Percentiles rank a stretch among this genome's conserved stretches.
These are phyloP conservation scores for Laburnicola sp. DNA, from an alignment of 2,329 filamentous ascomycete species.

Conservation along the genomic window DNA sequence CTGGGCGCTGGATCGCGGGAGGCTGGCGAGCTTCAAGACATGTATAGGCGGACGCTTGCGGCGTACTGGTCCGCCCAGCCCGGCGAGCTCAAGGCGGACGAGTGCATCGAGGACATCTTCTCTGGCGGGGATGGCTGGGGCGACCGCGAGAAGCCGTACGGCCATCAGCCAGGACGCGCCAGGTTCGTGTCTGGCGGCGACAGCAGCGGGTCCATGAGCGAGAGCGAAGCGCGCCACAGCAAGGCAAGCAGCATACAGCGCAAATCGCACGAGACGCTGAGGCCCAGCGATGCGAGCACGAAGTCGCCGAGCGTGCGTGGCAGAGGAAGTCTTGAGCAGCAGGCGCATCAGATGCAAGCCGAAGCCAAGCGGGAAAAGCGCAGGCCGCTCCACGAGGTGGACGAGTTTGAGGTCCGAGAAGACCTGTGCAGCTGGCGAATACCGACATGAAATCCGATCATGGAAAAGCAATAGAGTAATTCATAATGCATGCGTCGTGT, in stretches of 20 bases:
- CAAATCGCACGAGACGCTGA: slow-evolving; percentile 43
- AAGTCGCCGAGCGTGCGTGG: slow-evolving; percentile 35
- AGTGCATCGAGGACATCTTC: slow-evolving; percentile 95
- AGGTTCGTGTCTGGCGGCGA: slow-evolving; percentile 32
- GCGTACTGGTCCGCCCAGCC: slow-evolving; percentile 83
- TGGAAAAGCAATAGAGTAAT: neutral
- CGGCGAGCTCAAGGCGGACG: slow-evolving; percentile 81
- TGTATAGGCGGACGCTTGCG: slow-evolving; percentile 85
- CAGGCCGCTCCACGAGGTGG: slow-evolving; percentile 48
- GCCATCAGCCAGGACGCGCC: slow-evolving; percentile 24
- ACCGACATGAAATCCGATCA: slow-evolving; percentile 12
- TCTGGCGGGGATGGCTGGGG: slow-evolving; percentile 82
- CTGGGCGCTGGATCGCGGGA: slow-evolving; percentile 73
- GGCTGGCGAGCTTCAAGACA: slow-evolving; percentile 82
- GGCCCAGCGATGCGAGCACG: slow-evolving; percentile 29
- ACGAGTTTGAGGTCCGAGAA: slow-evolving; percentile 54
- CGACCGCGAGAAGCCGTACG: slow-evolving; percentile 43
- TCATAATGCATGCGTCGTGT: neutral
- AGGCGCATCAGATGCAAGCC: slow-evolving; percentile 48
- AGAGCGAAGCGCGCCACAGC: slow-evolving; percentile 34
- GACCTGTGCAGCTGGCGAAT: slow-evolving; percentile 54
- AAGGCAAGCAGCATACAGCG: slow-evolving; percentile 27
- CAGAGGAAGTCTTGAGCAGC: slow-evolving; percentile 47
- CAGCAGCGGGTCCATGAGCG: slow-evolving; percentile 39
- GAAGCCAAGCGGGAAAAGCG: slow-evolving; percentile 43